Conservation (phyloP, 345 rosid genomes). For the Salix exigua region DNA sequence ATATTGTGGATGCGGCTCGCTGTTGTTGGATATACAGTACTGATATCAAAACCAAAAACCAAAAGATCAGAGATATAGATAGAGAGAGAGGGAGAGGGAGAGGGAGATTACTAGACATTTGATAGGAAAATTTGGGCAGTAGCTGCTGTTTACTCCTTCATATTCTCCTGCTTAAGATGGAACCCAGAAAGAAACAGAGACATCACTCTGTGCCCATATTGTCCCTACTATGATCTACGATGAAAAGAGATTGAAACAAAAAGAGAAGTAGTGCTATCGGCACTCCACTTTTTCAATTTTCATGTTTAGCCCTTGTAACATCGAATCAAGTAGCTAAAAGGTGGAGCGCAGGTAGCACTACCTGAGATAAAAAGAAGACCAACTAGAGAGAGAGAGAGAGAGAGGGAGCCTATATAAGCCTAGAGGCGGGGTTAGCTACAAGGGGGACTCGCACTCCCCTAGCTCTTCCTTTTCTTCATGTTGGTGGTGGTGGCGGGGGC, state of each 20-base stretch:
- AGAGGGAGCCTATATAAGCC: conserved; percentile 14
- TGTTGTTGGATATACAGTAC: background rate
- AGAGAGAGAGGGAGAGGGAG: background rate
- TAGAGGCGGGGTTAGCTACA: conserved; percentile 12
- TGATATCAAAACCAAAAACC: background rate
- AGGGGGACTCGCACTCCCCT: background rate
- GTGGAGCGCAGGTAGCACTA: conserved; percentile 72
- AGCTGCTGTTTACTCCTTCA: conserved; percentile 28
- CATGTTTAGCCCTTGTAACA: background rate
- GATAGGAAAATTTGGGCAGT: conserved; percentile 32
- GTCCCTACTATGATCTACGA: conserved; percentile 31
- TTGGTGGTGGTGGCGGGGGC: background rate
- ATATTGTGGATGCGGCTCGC: conserved; percentile 14
- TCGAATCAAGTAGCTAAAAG: conserved; percentile 10
- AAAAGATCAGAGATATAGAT: background rate
- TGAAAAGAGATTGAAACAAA: background rate
- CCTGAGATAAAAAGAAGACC: conserved; percentile 7
- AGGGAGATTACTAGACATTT: conserved; percentile 12
- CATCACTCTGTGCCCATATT: conserved; percentile 16
- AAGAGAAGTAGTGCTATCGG: conserved; percentile 41
- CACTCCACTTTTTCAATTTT: conserved; percentile 34
- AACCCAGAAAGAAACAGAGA: conserved; percentile 20
- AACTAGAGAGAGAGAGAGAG: background rate
- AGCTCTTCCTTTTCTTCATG: conserved; percentile 37
- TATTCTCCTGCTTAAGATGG: conserved; percentile 36